Conservation (phyloP, 352 stramenopile genomes). For the Pythium aristosporum region DNA sequence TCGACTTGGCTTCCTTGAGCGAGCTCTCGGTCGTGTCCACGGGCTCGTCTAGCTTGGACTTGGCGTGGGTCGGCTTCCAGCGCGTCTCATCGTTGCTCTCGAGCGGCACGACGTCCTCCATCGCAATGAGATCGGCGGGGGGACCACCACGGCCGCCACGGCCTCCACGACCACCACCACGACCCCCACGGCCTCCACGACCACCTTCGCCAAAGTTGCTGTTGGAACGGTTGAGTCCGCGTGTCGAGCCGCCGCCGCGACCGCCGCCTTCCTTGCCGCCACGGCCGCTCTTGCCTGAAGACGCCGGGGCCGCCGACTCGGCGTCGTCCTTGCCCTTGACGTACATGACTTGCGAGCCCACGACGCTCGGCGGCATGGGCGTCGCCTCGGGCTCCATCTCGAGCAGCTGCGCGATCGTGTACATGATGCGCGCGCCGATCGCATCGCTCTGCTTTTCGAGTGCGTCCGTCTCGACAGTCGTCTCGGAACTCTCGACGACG, state of each 20-base stretch:
- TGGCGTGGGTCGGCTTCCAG: conserved; percentile 75
- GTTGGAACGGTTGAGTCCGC: conserved; percentile 42
- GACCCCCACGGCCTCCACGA: conserved; percentile 36
- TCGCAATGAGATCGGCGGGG: conserved; percentile 30
- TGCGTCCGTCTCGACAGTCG: conserved; percentile 22
- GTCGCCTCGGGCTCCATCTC: conserved; percentile 65
- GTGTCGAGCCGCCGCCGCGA: conserved; percentile 38
- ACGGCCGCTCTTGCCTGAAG: conserved; percentile 23
- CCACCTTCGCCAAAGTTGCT: conserved; percentile 44
- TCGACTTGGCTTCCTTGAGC: conserved; percentile 87
- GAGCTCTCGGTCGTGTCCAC: conserved; percentile 64
- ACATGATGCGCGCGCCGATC: conserved; percentile 64
- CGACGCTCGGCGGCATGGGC: conserved; percentile 49
- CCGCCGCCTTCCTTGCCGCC: conserved; percentile 28
- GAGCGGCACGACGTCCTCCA: conserved; percentile 65
- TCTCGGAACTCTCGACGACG: not conserved
- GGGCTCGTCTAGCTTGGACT: conserved; percentile 48
- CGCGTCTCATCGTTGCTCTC: conserved; percentile 82
- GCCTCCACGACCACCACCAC: conserved; percentile 38
- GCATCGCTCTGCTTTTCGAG: conserved; percentile 4
- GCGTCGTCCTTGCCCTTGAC: conserved; percentile 54
- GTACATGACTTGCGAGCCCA: conserved; percentile 44
- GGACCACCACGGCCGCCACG: conserved; percentile 13
- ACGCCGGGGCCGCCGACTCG: conserved; percentile 19
- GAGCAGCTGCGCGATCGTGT: conserved; percentile 74